A percentile compares a stretch with the other conserved stretches of the same genome.
phyloP scores from a whole-genome alignment of 371 early-diverging fungal genomes.

The Haplosporangium sp. region DNA sequence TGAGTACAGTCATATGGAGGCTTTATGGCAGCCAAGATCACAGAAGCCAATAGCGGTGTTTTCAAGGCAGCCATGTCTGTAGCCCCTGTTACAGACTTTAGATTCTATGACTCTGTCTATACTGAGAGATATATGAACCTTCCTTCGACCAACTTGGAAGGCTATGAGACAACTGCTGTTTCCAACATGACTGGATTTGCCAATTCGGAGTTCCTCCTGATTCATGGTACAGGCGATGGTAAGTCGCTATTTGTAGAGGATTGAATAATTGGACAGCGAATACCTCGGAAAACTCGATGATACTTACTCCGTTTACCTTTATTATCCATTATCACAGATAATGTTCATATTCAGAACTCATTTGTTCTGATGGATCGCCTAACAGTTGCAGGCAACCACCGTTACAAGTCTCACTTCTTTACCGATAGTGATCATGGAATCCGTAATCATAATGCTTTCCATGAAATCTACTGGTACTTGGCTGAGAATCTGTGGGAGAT shows the following conservation, averaged over 20 bases:
- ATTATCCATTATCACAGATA: constrained; percentile 42
- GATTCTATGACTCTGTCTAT: constrained; percentile 88
- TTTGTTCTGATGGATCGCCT: constrained; percentile 81
- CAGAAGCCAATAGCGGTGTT: constrained; percentile 87
- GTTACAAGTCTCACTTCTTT: constrained; percentile 85
- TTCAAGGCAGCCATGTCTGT: constrained; percentile 93
- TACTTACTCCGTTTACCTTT: background rate
- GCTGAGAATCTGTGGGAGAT: constrained; percentile 39
- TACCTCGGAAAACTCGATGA: too few relatives aligned
- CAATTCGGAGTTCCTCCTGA: constrained; percentile 80
- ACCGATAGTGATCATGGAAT: constrained; percentile 96
- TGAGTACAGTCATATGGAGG: constrained; percentile 92
- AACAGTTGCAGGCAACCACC: constrained; percentile 77
- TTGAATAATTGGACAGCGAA: too few relatives aligned
- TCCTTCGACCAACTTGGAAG: constrained; percentile 79
- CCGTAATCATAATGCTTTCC: constrained; percentile 72
- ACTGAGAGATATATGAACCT: constrained; percentile 97
- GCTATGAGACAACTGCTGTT: constrained; percentile 86
- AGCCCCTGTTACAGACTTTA: constrained; percentile 94
- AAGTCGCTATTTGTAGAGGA: constrained; percentile 24
- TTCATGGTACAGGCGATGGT: constrained; percentile 96
- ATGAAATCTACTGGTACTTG: constrained; percentile 63
- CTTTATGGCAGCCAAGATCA: constrained; percentile 85
- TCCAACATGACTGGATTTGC: constrained; percentile 86
- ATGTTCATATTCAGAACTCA: constrained; percentile 93